Conservation (phyloP, 2,329 filamentous ascomycete species). For the Pseudocercospora fijiensis region DNA sequence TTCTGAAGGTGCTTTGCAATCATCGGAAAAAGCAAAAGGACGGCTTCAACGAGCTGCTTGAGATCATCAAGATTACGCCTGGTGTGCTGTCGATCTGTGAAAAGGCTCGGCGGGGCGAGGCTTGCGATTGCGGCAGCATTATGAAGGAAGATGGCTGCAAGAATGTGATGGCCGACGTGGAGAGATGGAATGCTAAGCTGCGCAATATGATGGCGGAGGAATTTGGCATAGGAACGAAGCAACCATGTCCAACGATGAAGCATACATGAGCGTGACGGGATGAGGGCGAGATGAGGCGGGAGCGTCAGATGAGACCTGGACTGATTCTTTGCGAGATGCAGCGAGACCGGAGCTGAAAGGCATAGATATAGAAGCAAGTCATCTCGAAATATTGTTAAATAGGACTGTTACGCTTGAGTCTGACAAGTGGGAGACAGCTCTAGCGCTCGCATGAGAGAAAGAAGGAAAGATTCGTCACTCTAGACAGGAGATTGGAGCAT, state of each 20-base stretch:
- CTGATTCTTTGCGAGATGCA: too few species aligned
- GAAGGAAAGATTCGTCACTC: not conserved
- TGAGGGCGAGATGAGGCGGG: not conserved
- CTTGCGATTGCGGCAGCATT: not conserved
- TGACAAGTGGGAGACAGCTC: too few species aligned
- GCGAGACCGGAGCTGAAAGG: too few species aligned
- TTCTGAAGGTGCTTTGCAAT: slow-evolving; percentile 5
- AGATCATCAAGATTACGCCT: not conserved
- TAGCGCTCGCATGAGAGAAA: too few species aligned
- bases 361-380: too few species aligned
- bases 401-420: too few species aligned
- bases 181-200: not conserved
- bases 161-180: not conserved
- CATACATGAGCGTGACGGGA: not conserved
- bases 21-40: not conserved
- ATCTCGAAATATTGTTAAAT: too few species aligned
- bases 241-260: not conserved
- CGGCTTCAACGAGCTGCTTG: not conserved
- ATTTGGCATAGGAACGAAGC: not conserved
- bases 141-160: not conserved
- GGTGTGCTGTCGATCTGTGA: not conserved
- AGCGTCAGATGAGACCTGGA: too few species aligned
- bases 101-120: not conserved
- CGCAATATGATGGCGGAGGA: not conserved
- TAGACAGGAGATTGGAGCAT: not conserved